Percentiles rank a stretch among this genome's conserved stretches.
Conservation (phyloP, 345 rosid species). For the Ailanthus altissimus region DNA sequence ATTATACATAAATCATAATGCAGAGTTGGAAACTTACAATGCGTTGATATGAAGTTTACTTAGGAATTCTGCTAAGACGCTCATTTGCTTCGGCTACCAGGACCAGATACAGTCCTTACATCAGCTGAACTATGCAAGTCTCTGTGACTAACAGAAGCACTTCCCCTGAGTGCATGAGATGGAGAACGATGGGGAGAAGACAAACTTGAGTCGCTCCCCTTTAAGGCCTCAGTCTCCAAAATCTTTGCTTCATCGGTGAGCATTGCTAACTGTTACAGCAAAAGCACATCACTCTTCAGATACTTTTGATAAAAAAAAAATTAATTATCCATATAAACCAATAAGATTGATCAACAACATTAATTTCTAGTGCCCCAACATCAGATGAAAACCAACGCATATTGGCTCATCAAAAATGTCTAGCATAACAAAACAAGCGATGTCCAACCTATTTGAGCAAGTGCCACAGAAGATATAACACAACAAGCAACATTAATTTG, state of each 20-base stretch:
- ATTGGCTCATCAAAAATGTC: not conserved
- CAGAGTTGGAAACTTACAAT: conserved; percentile 29
- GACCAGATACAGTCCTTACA: conserved; percentile 35
- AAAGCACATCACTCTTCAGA: conserved; percentile 7
- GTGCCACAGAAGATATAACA: not conserved
- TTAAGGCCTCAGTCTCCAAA: conserved; percentile 55
- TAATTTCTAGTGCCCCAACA: not conserved
- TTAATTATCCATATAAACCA: not conserved
- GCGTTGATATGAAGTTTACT: conserved; percentile 8
- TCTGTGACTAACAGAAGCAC: conserved; percentile 34
- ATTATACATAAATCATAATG: not conserved
- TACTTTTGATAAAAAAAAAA: not conserved
- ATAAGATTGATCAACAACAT: not conserved
- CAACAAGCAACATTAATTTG: not conserved
- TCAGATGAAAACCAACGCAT: not conserved
- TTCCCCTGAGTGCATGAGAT: conserved; percentile 38
- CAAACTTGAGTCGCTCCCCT: conserved; percentile 42
- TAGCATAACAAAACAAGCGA: not conserved
- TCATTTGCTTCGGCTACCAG: conserved; percentile 58
- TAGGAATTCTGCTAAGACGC: conserved; percentile 32
- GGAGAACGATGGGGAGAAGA: conserved; percentile 37
- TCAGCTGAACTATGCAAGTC: conserved; percentile 40
- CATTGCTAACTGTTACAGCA: conserved; percentile 55
- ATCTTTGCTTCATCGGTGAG: conserved; percentile 60
- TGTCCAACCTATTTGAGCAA: conserved; percentile 1